A percentile compares a stretch with the other conserved stretches of the same genome.
phyloP scores from a whole-genome alignment of 2,329 filamentous ascomycete genomes.

The Hypoxylon sp. region DNA sequence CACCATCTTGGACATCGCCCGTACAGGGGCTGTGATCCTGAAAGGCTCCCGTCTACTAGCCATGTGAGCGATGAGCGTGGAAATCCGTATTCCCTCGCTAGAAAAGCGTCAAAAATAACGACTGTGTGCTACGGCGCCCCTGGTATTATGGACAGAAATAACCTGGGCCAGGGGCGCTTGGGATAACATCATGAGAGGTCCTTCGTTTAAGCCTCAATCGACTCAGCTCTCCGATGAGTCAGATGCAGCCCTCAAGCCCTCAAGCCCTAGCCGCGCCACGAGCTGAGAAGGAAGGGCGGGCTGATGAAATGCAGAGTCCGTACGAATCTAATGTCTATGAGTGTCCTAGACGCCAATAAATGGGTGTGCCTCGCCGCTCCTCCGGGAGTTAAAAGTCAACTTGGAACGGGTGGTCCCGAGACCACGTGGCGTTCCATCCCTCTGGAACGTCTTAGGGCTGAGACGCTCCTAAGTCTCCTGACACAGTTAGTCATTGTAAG shows the following conservation, averaged over 20 bases:
- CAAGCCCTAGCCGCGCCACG: neutral
- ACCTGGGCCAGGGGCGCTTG: conserved; percentile 3
- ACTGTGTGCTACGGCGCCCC: neutral
- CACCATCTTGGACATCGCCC: neutral
- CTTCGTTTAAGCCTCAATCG: conserved; percentile 6
- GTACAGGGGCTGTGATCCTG: conserved; percentile 8
- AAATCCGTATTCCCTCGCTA: neutral
- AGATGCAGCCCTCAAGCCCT: conserved; percentile 23
- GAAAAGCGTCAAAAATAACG: neutral
- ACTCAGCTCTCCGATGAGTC: conserved; percentile 13
- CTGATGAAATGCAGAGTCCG: neutral
- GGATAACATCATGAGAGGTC: neutral
- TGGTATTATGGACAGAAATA: neutral
- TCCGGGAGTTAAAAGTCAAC: conserved; percentile 8
- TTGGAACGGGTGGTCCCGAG: neutral
- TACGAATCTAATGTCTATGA: neutral
- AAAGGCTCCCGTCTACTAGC: neutral
- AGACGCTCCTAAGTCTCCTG: neutral
- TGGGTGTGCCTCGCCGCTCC: conserved; percentile 3
- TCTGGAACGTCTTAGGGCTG: conserved; percentile 11
- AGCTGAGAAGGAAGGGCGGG: neutral
- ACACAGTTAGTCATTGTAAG: conserved; percentile 6
- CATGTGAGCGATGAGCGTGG: neutral
- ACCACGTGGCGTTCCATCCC: conserved; percentile 8
- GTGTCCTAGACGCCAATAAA: neutral